A percentile compares a stretch with the other conserved stretches of the same genome.
These are phyloP conservation scores for Amniculicola lignicola DNA, from an alignment of 495 filamentous ascomycete genomes.

Conservation along the genomic window DNA sequence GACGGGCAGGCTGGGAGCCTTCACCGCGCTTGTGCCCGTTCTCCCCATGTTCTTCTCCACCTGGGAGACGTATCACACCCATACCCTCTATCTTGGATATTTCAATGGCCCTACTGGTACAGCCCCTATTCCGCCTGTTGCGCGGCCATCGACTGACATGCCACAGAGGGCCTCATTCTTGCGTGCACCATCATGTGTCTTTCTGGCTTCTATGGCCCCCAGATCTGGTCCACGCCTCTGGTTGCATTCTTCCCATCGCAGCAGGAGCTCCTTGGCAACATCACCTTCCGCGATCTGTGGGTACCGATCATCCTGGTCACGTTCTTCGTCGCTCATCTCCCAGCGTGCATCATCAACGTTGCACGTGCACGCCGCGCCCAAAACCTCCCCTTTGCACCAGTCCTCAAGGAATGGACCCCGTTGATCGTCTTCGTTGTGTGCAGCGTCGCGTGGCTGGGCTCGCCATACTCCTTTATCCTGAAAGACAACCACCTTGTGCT, in stretches of 20 bases:
- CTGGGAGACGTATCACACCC: constrained; percentile 98
- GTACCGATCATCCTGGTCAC: constrained; percentile 67
- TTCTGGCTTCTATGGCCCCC: constrained; percentile 82
- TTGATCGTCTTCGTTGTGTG: constrained; percentile 75
- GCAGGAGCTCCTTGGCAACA: constrained; percentile 14
- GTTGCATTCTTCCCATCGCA: constrained; percentile 32
- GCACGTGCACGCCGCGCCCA: constrained; percentile 67
- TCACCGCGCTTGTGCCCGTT: constrained; percentile 86
- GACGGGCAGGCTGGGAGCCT: constrained; percentile 73
- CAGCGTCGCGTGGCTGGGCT: constrained; percentile 80
- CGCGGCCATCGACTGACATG: constrained; percentile 11
- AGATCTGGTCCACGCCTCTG: constrained; percentile 78
- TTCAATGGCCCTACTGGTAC: constrained; percentile 87
- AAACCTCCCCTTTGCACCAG: constrained; percentile 71
- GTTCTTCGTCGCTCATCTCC: constrained; percentile 78
- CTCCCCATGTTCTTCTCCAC: constrained; percentile 99
- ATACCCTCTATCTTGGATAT: constrained; percentile 93
- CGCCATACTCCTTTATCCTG: constrained; percentile 76
- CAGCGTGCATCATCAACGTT: constrained; percentile 76
- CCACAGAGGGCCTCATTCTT: constrained; percentile 79
- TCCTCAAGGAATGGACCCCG: constrained; percentile 93
- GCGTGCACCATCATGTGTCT: constrained; percentile 80
- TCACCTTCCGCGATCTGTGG: constrained; percentile 81
- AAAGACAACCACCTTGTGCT: constrained; percentile 80
- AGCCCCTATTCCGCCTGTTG: not conserved